These are phyloP conservation scores for Sporisorium scitamineum DNA, from an alignment of 1,284 basidiomycete species.

Conservation along the genomic window DNA sequence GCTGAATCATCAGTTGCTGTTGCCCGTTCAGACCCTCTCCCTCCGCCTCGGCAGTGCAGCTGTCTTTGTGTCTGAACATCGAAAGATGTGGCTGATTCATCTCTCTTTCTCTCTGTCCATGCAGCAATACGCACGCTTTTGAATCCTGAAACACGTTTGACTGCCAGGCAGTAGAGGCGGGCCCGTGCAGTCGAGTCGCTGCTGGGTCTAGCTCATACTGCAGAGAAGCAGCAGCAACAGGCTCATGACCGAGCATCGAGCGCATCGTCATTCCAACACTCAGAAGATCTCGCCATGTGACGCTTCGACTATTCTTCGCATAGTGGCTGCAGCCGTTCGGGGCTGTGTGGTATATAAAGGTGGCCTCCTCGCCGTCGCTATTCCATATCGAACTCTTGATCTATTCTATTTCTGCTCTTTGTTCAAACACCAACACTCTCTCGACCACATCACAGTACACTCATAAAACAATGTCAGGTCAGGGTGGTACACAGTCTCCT, in stretches of 20 bases:
- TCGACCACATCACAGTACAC: not conserved
- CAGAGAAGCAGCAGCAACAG: not conserved
- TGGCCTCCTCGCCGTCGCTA: not conserved
- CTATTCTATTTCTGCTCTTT: not conserved
- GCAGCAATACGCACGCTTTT: not conserved
- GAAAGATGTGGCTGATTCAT: conserved; percentile 24
- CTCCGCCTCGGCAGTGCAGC: not conserved
- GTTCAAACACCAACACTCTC: not conserved
- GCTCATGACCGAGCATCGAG: conserved; percentile 4
- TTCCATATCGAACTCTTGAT: not conserved
- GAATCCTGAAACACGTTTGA: not conserved
- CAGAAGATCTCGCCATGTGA: conserved; percentile 3
- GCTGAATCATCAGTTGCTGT: conserved; percentile 26
- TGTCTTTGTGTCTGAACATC: conserved; percentile 1
- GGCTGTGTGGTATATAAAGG: not conserved
- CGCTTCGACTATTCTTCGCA: not conserved
- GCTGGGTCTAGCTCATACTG: not conserved
- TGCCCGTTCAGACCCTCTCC: not conserved
- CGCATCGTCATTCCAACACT: not conserved
- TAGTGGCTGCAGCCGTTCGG: not conserved
- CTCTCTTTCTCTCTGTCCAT: not conserved
- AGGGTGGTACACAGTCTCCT: conserved; percentile 51
- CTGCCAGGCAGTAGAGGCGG: not conserved
- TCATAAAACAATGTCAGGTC: conserved; percentile 25
- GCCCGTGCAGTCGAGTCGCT: not conserved